Conservation (phyloP, 768 basidiomycete species). For the Boletales sp. region DNA sequence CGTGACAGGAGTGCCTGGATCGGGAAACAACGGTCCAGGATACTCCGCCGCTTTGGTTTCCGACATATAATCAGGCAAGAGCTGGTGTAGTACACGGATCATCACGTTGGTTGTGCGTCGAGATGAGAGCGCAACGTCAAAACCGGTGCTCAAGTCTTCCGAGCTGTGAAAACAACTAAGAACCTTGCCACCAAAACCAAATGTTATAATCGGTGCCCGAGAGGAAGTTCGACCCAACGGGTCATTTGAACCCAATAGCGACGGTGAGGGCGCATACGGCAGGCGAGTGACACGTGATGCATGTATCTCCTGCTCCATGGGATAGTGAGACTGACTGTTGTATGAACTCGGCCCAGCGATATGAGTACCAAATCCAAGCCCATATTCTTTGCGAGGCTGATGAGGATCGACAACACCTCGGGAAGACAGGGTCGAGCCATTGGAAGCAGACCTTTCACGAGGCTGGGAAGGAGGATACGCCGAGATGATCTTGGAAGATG, state of each 20-base stretch:
- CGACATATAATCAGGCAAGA: conserved; percentile 66
- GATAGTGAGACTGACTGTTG: conserved; percentile 13
- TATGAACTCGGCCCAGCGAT: conserved; percentile 17
- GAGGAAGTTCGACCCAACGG: conserved; percentile 70
- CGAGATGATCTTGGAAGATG: conserved; percentile 26
- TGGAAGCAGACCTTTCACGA: conserved; percentile 44
- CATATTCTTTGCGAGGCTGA: conserved; percentile 26
- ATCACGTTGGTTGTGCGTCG: conserved; percentile 67
- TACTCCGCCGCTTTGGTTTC: conserved; percentile 55
- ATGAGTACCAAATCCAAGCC: conserved; percentile 20
- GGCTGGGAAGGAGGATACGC: conserved; percentile 14
- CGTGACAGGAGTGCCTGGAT: conserved; percentile 60
- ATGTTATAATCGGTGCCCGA: conserved; percentile 76
- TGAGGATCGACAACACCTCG: conserved; percentile 16
- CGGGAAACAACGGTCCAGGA: conserved; percentile 86
- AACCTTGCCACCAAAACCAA: conserved; percentile 92
- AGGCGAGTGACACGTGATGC: conserved; percentile 38
- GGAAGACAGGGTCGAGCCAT: conserved; percentile 39
- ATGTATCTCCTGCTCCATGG: conserved; percentile 25
- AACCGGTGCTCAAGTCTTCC: conserved; percentile 62
- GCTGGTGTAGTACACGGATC: conserved; percentile 60
- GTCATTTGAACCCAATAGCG: conserved; percentile 77
- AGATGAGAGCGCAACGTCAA: conserved; percentile 73
- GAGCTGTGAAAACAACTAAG: conserved; percentile 84
- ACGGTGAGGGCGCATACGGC: conserved; percentile 82